A percentile compares a stretch with the other conserved stretches of the same genome.
phyloP scores from a whole-genome alignment of 768 basidiomycete genomes.

The Tephrocybe sp. region DNA sequence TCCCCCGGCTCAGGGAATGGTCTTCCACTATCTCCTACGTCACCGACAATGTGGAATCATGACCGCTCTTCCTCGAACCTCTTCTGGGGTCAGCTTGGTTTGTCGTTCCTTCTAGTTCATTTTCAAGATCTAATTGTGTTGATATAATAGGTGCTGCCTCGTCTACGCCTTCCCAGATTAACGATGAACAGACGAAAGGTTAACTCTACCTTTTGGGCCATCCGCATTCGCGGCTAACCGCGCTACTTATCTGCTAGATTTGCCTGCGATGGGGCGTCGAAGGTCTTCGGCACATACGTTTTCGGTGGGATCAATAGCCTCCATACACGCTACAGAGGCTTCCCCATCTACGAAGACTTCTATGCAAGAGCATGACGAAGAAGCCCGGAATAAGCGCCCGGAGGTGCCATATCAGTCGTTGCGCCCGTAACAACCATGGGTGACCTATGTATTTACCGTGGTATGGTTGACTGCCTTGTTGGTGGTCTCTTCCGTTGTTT shows the following conservation, averaged over 20 bases:
- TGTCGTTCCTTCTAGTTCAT: neutral
- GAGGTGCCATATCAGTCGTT: neutral
- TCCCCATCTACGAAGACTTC: neutral
- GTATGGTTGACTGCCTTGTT: conserved; percentile 7
- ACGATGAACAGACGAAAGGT: conserved; percentile 18
- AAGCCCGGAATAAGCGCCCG: neutral
- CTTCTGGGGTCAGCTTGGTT: conserved; percentile 7
- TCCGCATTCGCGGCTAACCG: neutral
- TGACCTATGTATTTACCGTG: conserved; percentile 6
- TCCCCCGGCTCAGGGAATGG: neutral
- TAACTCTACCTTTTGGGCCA: neutral
- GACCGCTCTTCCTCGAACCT: conserved; percentile 2
- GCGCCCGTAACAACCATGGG: conserved; percentile 13
- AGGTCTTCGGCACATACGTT: conserved; percentile 6
- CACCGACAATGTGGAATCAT: neutral
- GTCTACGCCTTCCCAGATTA: neutral
- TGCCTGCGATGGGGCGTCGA: conserved; percentile 17
- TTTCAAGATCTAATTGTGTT: neutral
- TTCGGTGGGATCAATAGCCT: conserved; percentile 4
- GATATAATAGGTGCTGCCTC: neutral
- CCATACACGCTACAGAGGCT: conserved; percentile 10
- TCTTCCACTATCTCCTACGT: conserved; percentile 1
- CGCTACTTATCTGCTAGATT: conserved; percentile 7
- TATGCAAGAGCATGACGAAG: neutral
- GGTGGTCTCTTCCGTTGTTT: conserved; percentile 7